Conservation (phyloP, 306 rosid genomes). For the Pyrus bretschneideri region DNA sequence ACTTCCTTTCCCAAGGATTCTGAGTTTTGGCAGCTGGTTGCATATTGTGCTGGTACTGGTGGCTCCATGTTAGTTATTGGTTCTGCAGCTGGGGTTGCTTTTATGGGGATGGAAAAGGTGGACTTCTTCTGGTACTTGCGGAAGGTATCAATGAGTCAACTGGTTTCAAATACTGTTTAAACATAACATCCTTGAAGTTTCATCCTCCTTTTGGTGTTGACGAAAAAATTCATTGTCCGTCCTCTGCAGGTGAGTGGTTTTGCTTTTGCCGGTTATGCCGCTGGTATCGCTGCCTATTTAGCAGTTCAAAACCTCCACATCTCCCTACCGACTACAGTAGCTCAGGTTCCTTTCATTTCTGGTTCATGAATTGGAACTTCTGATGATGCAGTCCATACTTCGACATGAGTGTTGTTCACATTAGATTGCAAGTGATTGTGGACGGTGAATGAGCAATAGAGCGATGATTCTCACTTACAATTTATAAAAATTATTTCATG, state of each 20-base stretch:
- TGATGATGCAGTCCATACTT: not conserved
- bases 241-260: conserved; percentile 80
- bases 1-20: conserved; percentile 78
- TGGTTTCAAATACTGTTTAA: not conserved
- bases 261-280: conserved; percentile 89
- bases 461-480: not conserved
- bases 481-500: not conserved
- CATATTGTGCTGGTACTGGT: conserved; percentile 91
- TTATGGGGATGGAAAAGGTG: conserved; percentile 99
- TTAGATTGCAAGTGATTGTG: not conserved
- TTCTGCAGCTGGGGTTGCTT: conserved; percentile 95
- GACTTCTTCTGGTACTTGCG: conserved; percentile 90
- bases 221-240: not conserved
- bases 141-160: conserved; percentile 43
- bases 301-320: conserved; percentile 56
- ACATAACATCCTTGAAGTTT: not conserved
- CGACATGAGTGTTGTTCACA: not conserved
- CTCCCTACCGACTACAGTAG: conserved; percentile 61
- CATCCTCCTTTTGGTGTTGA: not conserved
- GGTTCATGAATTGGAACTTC: conserved; percentile 32
- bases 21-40: conserved; percentile 88
- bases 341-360: conserved; percentile 60
- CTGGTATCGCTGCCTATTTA: conserved; percentile 76
- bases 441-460: not conserved
- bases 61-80: conserved; percentile 95